Conservation (phyloP, 441 rosid genomes). For the Sinapis alba region DNA sequence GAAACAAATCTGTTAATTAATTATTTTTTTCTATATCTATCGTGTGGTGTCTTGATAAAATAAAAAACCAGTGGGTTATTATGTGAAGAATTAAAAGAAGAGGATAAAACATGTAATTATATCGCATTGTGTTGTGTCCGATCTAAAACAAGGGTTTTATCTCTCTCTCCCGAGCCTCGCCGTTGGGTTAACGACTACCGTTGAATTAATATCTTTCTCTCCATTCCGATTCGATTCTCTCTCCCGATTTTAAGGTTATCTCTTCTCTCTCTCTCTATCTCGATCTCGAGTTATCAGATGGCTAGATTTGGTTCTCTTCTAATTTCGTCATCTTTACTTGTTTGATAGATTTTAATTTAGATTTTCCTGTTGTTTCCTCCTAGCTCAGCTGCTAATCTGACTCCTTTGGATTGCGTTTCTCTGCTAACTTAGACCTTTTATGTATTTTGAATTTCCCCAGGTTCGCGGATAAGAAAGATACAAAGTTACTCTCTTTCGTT, state of each 20-base stretch:
- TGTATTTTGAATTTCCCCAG: slow-evolving; percentile 36
- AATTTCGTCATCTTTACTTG: slow-evolving; percentile 2
- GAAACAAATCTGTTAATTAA: not conserved
- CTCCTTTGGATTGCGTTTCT: slow-evolving; percentile 18
- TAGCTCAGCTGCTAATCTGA: not conserved
- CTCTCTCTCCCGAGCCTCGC: slow-evolving; percentile 17
- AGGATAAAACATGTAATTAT: slow-evolving; percentile 26
- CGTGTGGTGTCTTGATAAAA: not conserved
- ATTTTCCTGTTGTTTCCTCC: not conserved
- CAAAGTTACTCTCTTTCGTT: slow-evolving; percentile 18
- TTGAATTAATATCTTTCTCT: slow-evolving; percentile 26
- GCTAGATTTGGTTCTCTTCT: slow-evolving; percentile 5
- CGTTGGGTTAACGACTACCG: slow-evolving; percentile 28
- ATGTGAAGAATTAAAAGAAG: not conserved
- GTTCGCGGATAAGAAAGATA: slow-evolving; percentile 21
- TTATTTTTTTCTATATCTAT: not conserved
- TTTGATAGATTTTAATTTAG: slow-evolving; percentile 23
- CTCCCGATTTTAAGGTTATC: slow-evolving; percentile 33
- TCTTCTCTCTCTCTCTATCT: slow-evolving; percentile 16
- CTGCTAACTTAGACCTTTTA: slow-evolving; percentile 19
- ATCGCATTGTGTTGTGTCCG: slow-evolving; percentile 41
- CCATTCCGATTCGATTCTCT: slow-evolving; percentile 24
- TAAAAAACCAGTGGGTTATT: not conserved
- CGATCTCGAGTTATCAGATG: slow-evolving; percentile 16
- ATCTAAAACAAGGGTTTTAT: slow-evolving; percentile 33